These are phyloP conservation scores for Zygoascus biomembranicola DNA, from an alignment of 805 yeast genomes.

Conservation along the genomic window DNA sequence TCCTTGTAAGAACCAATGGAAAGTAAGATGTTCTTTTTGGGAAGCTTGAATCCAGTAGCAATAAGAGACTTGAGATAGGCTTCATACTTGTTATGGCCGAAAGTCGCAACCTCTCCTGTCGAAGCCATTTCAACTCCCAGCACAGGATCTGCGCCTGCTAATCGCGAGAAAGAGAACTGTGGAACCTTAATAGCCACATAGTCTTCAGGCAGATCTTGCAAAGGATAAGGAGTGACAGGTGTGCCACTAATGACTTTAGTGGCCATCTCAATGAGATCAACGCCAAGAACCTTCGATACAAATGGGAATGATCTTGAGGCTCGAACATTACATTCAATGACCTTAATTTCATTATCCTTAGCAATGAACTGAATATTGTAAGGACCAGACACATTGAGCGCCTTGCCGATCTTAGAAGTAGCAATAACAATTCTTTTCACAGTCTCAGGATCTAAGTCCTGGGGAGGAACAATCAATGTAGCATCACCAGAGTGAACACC, in stretches of 20 bases:
- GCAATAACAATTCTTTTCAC: constrained; percentile 88
- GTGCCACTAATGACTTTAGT: constrained; percentile 89
- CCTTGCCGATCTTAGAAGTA: constrained; percentile 92
- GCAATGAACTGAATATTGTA: constrained; percentile 96
- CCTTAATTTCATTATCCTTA: constrained; percentile 91
- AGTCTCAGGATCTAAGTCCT: constrained; percentile 86
- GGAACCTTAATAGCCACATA: constrained; percentile 96
- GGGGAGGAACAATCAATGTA: constrained; percentile 93
- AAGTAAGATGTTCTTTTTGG: constrained; percentile 87
- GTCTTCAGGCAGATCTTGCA: constrained; percentile 79
- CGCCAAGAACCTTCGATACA: constrained; percentile 94
- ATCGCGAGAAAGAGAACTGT: constrained; percentile 92
- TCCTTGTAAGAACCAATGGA: constrained; percentile 97
- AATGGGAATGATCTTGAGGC: constrained; percentile 99
- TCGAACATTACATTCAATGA: constrained; percentile 96
- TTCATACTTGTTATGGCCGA: constrained; percentile 93
- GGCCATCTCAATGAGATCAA: constrained; percentile 94
- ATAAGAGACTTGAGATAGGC: constrained; percentile 92
- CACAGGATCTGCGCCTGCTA: constrained; percentile 97
- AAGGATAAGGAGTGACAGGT: constrained; percentile 86
- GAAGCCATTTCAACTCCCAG: constrained; percentile 99
- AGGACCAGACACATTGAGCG: constrained; percentile 94
- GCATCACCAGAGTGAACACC: constrained; percentile 99
- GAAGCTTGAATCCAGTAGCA: constrained; percentile 91
- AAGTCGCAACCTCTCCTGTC: constrained; percentile 97